Conservation (phyloP, 2,329 filamentous ascomycete genomes). For the Drechslerella stenobrocha region DNA sequence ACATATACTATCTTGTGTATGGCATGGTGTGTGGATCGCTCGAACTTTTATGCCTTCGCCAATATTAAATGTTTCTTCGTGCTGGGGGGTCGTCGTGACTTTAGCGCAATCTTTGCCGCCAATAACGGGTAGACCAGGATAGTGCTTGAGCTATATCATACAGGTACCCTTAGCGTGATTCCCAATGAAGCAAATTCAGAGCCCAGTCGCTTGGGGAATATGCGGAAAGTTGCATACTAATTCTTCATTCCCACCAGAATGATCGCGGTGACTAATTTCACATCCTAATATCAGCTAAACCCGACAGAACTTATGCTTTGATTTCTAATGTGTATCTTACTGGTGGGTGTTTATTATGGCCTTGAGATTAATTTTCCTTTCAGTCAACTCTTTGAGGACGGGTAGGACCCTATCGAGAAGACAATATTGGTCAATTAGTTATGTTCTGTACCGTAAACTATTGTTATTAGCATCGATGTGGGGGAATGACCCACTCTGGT, state of each 20-base stretch:
- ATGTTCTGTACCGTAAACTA: neutral
- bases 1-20: slow-evolving; percentile 98
- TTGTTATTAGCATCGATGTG: neutral
- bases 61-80: slow-evolving; percentile 78
- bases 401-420: slow-evolving; percentile 62
- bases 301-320: neutral
- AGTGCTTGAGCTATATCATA: slow-evolving; percentile 61
- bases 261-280: slow-evolving; percentile 80
- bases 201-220: neutral
- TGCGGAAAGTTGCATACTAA: slow-evolving; percentile 61
- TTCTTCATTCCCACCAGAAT: slow-evolving; percentile 86
- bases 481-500: slow-evolving; percentile 64
- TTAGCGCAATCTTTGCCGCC: slow-evolving; percentile 83
- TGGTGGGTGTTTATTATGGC: slow-evolving; percentile 97
- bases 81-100: slow-evolving; percentile 74
- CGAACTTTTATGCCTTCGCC: slow-evolving; percentile 78
- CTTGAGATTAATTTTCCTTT: slow-evolving; percentile 75
- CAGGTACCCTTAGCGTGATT: neutral
- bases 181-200: neutral
- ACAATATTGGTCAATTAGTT: no score
- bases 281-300: neutral
- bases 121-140: slow-evolving; percentile 71
- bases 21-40: slow-evolving; percentile 92
- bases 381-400: slow-evolving; percentile 71
- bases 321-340: slow-evolving; percentile 61